A percentile compares a stretch with the other conserved stretches of the same genome.
Evolutionary conservation across 495 filamentous ascomycete genomes (phyloP).

Genomic region (Tuber calosporum): DNA sequence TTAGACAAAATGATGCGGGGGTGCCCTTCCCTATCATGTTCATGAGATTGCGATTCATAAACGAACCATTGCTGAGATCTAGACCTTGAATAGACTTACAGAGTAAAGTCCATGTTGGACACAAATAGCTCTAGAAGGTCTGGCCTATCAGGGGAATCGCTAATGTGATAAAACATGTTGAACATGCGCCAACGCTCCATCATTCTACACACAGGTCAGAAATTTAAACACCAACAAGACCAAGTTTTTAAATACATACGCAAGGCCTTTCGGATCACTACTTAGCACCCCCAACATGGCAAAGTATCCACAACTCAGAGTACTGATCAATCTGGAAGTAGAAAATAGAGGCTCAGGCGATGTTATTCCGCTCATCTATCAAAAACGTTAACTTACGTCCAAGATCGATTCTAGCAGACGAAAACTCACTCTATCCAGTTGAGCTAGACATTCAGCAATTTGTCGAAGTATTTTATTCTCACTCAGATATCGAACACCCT

Average conservation of each 20-base stretch:
- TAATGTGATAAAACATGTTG: conserved; percentile 98
- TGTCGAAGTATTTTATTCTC: conserved; percentile 91
- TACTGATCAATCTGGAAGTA: conserved; percentile 69
- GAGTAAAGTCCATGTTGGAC: conserved; percentile 80
- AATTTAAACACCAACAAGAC: neutral
- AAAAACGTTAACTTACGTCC: conserved; percentile 10
- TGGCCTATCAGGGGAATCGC: conserved; percentile 79
- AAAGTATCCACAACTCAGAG: conserved; percentile 86
- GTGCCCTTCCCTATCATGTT: conserved; percentile 57
- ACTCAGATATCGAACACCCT: conserved; percentile 75
- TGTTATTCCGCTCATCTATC: conserved; percentile 74
- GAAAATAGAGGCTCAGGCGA: conserved; percentile 85
- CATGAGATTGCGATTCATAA: conserved; percentile 20
- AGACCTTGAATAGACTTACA: conserved; percentile 43
- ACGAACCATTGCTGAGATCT: neutral
- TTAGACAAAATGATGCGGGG: conserved; percentile 87
- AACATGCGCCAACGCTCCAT: conserved; percentile 94
- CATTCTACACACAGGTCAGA: conserved; percentile 49
- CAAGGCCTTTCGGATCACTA: conserved; percentile 68
- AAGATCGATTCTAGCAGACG: conserved; percentile 27
- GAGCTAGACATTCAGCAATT: conserved; percentile 88
- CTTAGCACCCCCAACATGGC: conserved; percentile 80
- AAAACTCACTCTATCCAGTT: conserved; percentile 62
- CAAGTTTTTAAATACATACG: conserved; percentile 33
- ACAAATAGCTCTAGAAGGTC: conserved; percentile 83